Evolutionary conservation across 2,329 filamentous ascomycete species (phyloP).

Genomic region (Nigrospora sphaerica): DNA sequence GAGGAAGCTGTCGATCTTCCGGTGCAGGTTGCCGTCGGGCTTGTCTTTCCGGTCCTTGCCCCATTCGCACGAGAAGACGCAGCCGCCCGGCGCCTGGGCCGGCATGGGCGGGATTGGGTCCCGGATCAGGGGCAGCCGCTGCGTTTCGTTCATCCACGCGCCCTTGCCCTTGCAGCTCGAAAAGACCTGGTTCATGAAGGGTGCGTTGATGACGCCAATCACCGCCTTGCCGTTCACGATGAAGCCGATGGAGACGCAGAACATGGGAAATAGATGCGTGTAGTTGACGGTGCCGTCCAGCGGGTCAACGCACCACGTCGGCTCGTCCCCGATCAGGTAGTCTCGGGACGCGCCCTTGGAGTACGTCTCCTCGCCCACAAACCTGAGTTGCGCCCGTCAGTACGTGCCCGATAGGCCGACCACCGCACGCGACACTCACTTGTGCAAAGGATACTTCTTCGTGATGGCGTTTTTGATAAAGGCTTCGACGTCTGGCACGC

Average conservation of each 20-base stretch:
- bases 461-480: conserved; percentile 58
- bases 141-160: conserved; percentile 61
- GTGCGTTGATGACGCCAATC: conserved; percentile 67
- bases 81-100: conserved; percentile 56
- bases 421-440: conserved; percentile 35
- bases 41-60: conserved; percentile 66
- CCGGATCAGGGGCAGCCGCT: conserved; percentile 54
- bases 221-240: conserved; percentile 51
- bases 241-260: conserved; percentile 71
- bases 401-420: neutral
- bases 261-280: conserved; percentile 74
- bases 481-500: conserved; percentile 55
- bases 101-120: conserved; percentile 60
- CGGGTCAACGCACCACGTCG: conserved; percentile 73
- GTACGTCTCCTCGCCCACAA: conserved; percentile 73
- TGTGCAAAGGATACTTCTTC: conserved; percentile 56
- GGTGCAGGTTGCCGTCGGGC: conserved; percentile 59
- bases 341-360: conserved; percentile 59
- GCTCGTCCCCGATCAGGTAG: conserved; percentile 56
- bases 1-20: conserved; percentile 68
- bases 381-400: conserved; percentile 34
- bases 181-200: conserved; percentile 63
- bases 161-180: conserved; percentile 59
- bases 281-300: conserved; percentile 78
- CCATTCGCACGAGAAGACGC: conserved; percentile 72